Conservation (phyloP, 768 basidiomycete species). For the Suillus alpinus region DNA sequence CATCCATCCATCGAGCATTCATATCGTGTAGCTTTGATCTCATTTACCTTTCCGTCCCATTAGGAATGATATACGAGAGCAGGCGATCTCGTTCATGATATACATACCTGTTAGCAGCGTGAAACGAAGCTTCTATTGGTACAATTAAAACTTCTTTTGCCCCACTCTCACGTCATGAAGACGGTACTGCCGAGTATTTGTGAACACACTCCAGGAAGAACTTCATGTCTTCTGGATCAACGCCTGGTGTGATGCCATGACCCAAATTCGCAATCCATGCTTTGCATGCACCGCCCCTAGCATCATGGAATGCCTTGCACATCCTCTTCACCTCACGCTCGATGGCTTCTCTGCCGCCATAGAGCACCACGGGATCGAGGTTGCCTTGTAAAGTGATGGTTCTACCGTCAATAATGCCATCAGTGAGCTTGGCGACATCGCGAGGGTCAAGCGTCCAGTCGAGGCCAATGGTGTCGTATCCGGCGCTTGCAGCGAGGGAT, state of each 20-base stretch:
- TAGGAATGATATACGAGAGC: slow-evolving; percentile 1
- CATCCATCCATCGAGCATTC: slow-evolving; percentile 4
- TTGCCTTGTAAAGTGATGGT: slow-evolving; percentile 86
- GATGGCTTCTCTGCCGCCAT: slow-evolving; percentile 84
- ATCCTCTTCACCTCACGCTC: slow-evolving; percentile 82
- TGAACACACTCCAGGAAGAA: slow-evolving; percentile 92
- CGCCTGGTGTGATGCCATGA: slow-evolving; percentile 95
- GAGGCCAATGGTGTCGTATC: slow-evolving; percentile 87
- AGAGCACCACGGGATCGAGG: slow-evolving; percentile 84
- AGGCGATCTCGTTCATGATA: background rate
- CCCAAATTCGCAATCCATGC: slow-evolving; percentile 98
- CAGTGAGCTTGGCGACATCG: slow-evolving; percentile 48
- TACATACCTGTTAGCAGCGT: background rate
- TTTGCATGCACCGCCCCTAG: slow-evolving; percentile 44
- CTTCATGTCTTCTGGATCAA: slow-evolving; percentile 87
- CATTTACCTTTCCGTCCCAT: background rate
- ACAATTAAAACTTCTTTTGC: background rate
- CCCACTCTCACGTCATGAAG: background rate
- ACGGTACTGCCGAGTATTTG: slow-evolving; percentile 57
- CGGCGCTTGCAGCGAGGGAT: slow-evolving; percentile 60
- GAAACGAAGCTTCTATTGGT: background rate
- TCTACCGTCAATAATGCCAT: background rate
- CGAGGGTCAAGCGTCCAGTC: slow-evolving; percentile 88
- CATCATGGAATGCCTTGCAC: slow-evolving; percentile 65
- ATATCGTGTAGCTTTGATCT: slow-evolving; percentile 5